phyloP scores from a whole-genome alignment of 2,329 filamentous ascomycete genomes.

The Penicillium sp. region DNA sequence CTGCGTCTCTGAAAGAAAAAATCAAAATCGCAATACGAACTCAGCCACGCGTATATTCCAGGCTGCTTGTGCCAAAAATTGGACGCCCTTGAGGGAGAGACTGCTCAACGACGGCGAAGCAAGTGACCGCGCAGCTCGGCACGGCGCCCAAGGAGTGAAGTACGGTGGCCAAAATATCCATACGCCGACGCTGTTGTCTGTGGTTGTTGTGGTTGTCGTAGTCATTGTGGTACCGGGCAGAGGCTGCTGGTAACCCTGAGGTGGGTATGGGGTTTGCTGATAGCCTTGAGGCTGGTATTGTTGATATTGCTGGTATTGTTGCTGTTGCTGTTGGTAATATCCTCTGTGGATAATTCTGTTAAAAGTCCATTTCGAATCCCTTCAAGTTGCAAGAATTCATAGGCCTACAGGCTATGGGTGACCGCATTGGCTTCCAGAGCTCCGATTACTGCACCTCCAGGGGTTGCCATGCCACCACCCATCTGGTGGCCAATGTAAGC shows the following conservation, averaged over 20 bases:
- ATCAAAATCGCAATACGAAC: too few species aligned
- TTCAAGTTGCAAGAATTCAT: neutral
- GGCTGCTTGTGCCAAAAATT: too few species aligned
- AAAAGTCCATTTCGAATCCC: neutral
- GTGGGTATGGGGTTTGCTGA: neutral
- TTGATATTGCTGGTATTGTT: neutral
- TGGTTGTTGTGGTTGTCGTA: neutral
- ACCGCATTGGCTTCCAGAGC: constrained; percentile 21
- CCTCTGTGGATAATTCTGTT: neutral
- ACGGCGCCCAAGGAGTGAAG: too few species aligned
- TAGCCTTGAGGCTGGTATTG: neutral
- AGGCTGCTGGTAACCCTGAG: neutral
- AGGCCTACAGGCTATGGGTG: constrained; percentile 18
- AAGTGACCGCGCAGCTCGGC: too few species aligned
- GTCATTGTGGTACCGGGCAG: neutral
- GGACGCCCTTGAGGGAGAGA: too few species aligned
- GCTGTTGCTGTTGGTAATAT: constrained; percentile 10
- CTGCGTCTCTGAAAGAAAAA: too few species aligned
- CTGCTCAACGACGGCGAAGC: too few species aligned
- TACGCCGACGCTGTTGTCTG: neutral
- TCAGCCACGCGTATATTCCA: too few species aligned
- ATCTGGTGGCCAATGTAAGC: constrained; percentile 22
- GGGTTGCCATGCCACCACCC: constrained; percentile 15
- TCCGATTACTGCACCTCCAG: constrained; percentile 21
- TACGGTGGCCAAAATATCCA: too few species aligned